Evolutionary conservation across 345 rosid genomes (phyloP).

Genomic region (Iberis pinnata): DNA sequence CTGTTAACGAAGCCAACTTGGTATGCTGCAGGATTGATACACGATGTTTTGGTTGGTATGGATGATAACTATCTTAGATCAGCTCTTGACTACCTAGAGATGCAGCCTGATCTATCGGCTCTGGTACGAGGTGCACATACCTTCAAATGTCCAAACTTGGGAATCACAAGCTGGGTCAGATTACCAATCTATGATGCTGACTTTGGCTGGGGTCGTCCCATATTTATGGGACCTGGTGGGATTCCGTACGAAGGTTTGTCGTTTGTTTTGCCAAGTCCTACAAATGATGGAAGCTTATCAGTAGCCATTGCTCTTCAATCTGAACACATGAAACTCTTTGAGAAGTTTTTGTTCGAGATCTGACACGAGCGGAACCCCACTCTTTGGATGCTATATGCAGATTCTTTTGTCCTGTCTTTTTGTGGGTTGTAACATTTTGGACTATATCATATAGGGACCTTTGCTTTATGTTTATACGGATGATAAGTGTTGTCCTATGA

Average conservation of each 20-base stretch:
- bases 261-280: slow-evolving; percentile 67
- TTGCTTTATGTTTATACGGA: slow-evolving; percentile 20
- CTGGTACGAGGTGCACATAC: slow-evolving; percentile 81
- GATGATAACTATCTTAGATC: slow-evolving; percentile 79
- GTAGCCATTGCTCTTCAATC: slow-evolving; percentile 74
- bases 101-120: slow-evolving; percentile 73
- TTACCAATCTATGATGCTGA: slow-evolving; percentile 85
- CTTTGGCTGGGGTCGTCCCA: slow-evolving; percentile 93
- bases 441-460: slow-evolving; percentile 8
- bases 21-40: slow-evolving; percentile 72
- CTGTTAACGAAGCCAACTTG: slow-evolving; percentile 69
- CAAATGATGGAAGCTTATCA: slow-evolving; percentile 67
- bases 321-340: slow-evolving; percentile 72
- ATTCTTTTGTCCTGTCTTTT: slow-evolving; percentile 24
- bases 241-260: slow-evolving; percentile 76
- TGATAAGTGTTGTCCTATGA: slow-evolving; percentile 18
- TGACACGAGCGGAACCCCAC: slow-evolving; percentile 13
- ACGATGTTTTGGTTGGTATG: slow-evolving; percentile 73
- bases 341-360: slow-evolving; percentile 47
- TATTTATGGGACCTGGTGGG: slow-evolving; percentile 91
- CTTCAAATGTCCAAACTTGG: slow-evolving; percentile 74
- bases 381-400: no score
- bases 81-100: slow-evolving; percentile 88
- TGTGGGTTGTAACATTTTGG: slow-evolving; percentile 30
- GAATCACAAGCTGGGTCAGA: slow-evolving; percentile 86